phyloP scores from a whole-genome alignment of 2,329 filamentous ascomycete genomes.

The Verticillium klebahnii region DNA sequence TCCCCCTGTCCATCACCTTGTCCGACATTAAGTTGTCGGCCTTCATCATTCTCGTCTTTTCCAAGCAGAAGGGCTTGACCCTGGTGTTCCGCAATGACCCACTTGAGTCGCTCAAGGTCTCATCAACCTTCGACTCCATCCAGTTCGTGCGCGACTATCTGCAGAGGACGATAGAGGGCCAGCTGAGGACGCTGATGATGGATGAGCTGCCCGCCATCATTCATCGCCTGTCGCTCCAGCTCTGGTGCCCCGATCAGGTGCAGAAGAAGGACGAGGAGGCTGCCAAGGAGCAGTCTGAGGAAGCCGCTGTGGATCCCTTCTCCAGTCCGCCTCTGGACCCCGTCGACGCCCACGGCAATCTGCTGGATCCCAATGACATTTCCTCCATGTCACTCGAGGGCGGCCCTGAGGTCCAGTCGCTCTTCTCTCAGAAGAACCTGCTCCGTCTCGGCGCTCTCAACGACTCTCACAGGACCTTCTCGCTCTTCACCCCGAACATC shows the following conservation, averaged over 20 bases:
- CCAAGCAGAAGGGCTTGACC: slow-evolving; percentile 92
- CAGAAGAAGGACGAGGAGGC: slow-evolving; percentile 57
- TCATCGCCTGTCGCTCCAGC: slow-evolving; percentile 78
- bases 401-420: slow-evolving; percentile 74
- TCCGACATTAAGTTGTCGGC: slow-evolving; percentile 94
- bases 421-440: slow-evolving; percentile 95
- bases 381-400: slow-evolving; percentile 75
- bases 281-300: slow-evolving; percentile 44
- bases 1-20: slow-evolving; percentile 93
- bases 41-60: slow-evolving; percentile 97
- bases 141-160: slow-evolving; percentile 97
- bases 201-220: slow-evolving; percentile 96
- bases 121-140: slow-evolving; percentile 97
- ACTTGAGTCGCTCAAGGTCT: slow-evolving; percentile 95
- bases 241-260: slow-evolving; percentile 86
- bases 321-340: slow-evolving; percentile 76
- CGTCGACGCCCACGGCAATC: slow-evolving; percentile 74
- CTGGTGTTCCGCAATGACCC: slow-evolving; percentile 98
- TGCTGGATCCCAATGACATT: slow-evolving; percentile 69
- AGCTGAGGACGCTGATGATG: slow-evolving; percentile 92
- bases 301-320: slow-evolving; percentile 72
- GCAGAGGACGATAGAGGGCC: slow-evolving; percentile 91
- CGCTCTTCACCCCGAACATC: slow-evolving; percentile 88
- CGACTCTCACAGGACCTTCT: slow-evolving; percentile 85
- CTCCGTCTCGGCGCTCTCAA: slow-evolving; percentile 76